Percentiles rank a stretch among this genome's conserved stretches.
These are phyloP conservation scores for Candida corydali DNA, from an alignment of 805 yeast genomes.

Conservation along the genomic window DNA sequence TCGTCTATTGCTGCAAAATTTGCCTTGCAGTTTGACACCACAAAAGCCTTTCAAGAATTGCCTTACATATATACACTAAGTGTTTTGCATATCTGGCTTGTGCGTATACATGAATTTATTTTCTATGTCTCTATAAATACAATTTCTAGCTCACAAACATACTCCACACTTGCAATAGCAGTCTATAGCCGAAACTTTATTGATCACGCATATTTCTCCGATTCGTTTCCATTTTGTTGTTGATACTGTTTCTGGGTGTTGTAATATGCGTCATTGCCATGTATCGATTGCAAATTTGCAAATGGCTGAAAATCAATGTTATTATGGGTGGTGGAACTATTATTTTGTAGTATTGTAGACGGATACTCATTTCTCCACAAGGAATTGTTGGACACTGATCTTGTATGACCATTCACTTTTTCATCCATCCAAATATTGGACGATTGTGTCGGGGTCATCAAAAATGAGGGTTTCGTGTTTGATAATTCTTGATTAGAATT, in stretches of 20 bases:
- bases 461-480: conserved; percentile 2
- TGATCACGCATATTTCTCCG: neutral
- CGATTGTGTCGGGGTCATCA: conserved; percentile 11
- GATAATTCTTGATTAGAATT: conserved; percentile 2
- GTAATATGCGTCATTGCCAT: neutral
- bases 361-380: conserved; percentile 20
- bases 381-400: conserved; percentile 14
- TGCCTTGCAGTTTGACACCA: too few relatives aligned
- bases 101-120: neutral
- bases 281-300: conserved; percentile 7
- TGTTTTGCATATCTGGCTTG: neutral
- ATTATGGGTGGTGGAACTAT: neutral
- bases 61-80: neutral
- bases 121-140: too few relatives aligned
- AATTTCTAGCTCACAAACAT: too few relatives aligned
- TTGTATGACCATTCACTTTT: conserved; percentile 12
- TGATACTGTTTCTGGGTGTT: conserved; percentile 2
- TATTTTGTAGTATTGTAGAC: conserved; percentile 1
- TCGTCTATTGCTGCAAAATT: neutral
- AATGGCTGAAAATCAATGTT: conserved; percentile 10
- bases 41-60: neutral
- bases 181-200: conserved; percentile 1
- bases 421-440: conserved; percentile 12
- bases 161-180: too few relatives aligned
- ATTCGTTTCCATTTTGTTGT: neutral